A percentile compares a stretch with the other conserved stretches of the same genome.
Conservation (phyloP, 495 filamentous ascomycete genomes). For the Parathielavia hyrcaniae region DNA sequence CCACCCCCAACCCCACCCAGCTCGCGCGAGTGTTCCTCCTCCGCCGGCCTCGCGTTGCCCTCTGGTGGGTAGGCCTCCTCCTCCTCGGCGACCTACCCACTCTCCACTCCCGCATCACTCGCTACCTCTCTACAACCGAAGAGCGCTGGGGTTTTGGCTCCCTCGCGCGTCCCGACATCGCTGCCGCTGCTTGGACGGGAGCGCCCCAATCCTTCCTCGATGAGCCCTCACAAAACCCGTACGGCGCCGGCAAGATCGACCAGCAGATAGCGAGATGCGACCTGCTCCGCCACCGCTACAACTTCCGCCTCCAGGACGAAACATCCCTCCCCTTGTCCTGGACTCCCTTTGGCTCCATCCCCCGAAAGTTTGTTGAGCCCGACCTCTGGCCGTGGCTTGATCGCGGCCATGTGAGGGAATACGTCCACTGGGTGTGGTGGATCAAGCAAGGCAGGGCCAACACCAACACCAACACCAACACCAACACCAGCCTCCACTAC, state of each 20-base stretch:
- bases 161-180: background rate
- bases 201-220: background rate
- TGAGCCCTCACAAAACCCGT: background rate
- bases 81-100: background rate
- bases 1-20: background rate
- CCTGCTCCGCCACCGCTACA: background rate
- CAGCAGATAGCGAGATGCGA: background rate
- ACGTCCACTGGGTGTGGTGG: conserved; percentile 1
- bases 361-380: background rate
- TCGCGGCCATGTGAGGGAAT: background rate
- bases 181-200: background rate
- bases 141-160: background rate
- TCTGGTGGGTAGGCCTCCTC: background rate
- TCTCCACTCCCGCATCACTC: background rate
- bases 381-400: background rate
- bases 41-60: background rate
- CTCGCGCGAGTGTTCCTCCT: background rate
- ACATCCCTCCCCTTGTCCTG: background rate
- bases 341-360: background rate
- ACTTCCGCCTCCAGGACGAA: conserved; percentile 2
- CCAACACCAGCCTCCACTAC: background rate
- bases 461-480: too few species aligned
- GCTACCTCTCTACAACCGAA: background rate
- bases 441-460: conserved; percentile 4
- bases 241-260: background rate